Conservation (phyloP, 1,139 yeast genomes). For the Candida buenavistaensis region DNA sequence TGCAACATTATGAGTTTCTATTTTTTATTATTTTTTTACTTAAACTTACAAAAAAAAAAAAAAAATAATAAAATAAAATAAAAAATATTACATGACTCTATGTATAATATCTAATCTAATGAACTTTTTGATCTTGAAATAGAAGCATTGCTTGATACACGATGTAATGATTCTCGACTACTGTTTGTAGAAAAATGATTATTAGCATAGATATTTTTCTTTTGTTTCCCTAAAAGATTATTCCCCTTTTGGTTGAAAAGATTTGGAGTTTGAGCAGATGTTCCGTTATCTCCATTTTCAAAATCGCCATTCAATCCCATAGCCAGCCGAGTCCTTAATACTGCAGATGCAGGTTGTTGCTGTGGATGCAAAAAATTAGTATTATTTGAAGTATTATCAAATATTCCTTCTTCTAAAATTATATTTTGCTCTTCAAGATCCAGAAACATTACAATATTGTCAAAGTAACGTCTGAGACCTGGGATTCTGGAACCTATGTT, state of each 20-base stretch:
- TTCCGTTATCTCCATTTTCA: slow-evolving; percentile 13
- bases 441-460: slow-evolving; percentile 8
- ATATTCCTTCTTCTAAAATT: slow-evolving; percentile 35
- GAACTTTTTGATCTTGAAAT: slow-evolving; percentile 16
- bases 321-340: slow-evolving; percentile 42
- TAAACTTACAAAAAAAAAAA: background rate
- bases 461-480: slow-evolving; percentile 12
- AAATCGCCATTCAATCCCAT: slow-evolving; percentile 32
- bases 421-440: slow-evolving; percentile 17
- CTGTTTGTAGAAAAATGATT: slow-evolving; percentile 23
- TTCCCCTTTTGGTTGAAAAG: slow-evolving; percentile 14
- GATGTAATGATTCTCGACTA: slow-evolving; percentile 31
- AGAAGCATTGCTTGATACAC: slow-evolving; percentile 23
- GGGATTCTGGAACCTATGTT: slow-evolving; percentile 21
- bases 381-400: slow-evolving; percentile 10
- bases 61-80: too few relatives aligned
- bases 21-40: background rate
- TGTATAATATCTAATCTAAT: slow-evolving; percentile 7
- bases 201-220: slow-evolving; percentile 16
- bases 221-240: slow-evolving; percentile 37
- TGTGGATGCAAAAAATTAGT: slow-evolving; percentile 1
- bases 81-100: too few relatives aligned
- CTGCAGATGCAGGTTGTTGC: slow-evolving; percentile 17
- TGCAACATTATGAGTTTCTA: too few relatives aligned
- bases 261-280: slow-evolving; percentile 8